Evolutionary conservation across 208 protist species (phyloP).

Genomic region (Crithidia fasciculata): DNA sequence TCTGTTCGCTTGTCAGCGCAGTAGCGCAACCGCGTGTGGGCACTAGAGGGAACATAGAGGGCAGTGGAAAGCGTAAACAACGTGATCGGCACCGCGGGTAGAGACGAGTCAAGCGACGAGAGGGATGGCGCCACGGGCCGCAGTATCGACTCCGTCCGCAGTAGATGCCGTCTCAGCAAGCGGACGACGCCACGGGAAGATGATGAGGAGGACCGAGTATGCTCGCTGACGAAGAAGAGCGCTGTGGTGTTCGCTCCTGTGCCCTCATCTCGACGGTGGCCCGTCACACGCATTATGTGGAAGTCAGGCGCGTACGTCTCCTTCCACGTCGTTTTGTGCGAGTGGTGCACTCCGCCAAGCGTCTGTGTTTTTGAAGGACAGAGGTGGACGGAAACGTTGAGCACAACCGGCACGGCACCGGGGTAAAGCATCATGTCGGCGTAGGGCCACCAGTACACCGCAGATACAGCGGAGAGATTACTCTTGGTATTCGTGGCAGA

Average conservation of each 20-base stretch:
- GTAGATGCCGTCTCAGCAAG: conserved; percentile 7
- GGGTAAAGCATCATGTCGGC: conserved; percentile 91
- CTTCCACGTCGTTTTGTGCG: too few relatives aligned
- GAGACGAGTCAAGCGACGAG: not conserved
- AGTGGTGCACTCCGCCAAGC: not conserved
- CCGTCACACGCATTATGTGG: too few relatives aligned
- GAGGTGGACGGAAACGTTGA: conserved; percentile 92
- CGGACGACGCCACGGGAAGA: not conserved
- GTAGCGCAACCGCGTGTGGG: conserved; percentile 26
- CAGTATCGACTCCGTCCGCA: conserved; percentile 13
- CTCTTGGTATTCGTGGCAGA: too few relatives aligned
- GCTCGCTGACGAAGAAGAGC: not conserved
- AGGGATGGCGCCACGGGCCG: not conserved
- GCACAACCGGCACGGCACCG: conserved; percentile 65
- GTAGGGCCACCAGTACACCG: conserved; percentile 94
- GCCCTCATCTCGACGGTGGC: too few relatives aligned
- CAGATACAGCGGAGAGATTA: not conserved
- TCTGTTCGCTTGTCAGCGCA: not conserved
- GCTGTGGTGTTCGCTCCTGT: not conserved
- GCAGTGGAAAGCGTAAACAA: conserved; percentile 22
- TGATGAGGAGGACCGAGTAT: not conserved
- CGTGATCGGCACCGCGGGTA: not conserved
- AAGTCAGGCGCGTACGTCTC: too few relatives aligned
- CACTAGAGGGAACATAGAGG: conserved; percentile 11
- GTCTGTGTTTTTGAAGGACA: conserved; percentile 3